phyloP scores from a whole-genome alignment of 192 early-diverging fungal genomes.

The Umbelopsis sp. region DNA sequence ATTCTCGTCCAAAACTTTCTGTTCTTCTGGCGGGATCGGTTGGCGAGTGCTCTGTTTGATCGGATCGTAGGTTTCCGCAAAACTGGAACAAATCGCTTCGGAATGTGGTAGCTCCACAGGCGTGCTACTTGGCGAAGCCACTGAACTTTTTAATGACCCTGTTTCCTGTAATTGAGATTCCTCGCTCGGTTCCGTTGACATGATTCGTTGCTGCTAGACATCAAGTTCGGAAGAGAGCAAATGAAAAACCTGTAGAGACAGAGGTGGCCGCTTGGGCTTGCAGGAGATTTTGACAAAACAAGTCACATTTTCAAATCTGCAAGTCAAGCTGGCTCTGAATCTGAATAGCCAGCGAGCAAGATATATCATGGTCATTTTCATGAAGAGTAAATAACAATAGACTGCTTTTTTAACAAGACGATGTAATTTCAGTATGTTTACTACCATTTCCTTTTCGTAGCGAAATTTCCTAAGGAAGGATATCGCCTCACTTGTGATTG shows the following conservation, averaged over 20 bases:
- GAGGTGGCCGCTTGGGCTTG: not conserved
- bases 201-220: not conserved
- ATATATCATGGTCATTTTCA: not conserved
- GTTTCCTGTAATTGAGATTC: not conserved
- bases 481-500: not conserved
- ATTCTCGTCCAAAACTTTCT: not conserved
- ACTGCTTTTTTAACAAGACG: too few relatives aligned
- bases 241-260: not conserved
- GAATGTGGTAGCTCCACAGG: not conserved
- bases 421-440: not conserved
- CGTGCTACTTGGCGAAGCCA: not conserved
- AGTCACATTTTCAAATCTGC: not conserved
- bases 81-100: not conserved
- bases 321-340: not conserved
- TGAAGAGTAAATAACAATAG: too few relatives aligned
- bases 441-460: not conserved
- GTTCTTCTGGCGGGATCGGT: not conserved
- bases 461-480: not conserved
- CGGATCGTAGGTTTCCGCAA: not conserved
- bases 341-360: not conserved
- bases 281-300: conserved; percentile 1
- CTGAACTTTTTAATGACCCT: not conserved
- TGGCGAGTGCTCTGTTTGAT: not conserved
- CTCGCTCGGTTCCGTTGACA: conserved; percentile 15
- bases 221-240: not conserved